These are phyloP conservation scores for Pseudocohnilembus persalinus DNA, from an alignment of 169 alveolate species.

Conservation along the genomic window DNA sequence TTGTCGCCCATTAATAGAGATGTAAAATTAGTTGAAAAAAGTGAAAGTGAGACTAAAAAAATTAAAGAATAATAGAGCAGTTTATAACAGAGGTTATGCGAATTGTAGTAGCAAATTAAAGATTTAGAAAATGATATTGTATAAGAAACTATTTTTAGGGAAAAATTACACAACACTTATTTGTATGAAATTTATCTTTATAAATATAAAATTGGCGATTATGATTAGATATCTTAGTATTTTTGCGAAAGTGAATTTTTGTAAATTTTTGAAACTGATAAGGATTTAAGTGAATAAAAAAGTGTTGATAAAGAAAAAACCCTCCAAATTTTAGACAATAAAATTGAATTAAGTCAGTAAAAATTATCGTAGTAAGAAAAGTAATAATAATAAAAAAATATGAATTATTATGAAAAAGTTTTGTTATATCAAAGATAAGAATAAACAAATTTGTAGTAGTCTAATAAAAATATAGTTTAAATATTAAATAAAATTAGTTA, in stretches of 20 bases:
- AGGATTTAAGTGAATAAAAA: too few species aligned
- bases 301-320: not conserved
- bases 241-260: too few species aligned
- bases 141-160: not conserved
- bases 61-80: too few species aligned
- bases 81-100: not conserved
- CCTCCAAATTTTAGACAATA: not conserved
- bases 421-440: not conserved
- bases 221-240: too few species aligned
- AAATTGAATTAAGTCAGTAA: too few species aligned
- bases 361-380: not conserved
- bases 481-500: not conserved
- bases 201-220: not conserved
- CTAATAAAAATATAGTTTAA: not conserved
- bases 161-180: too few species aligned
- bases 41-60: not conserved
- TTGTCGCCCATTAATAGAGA: not conserved
- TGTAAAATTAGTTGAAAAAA: not conserved
- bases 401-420: not conserved
- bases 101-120: not conserved
- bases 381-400: not conserved
- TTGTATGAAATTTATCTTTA: too few species aligned
- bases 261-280: too few species aligned
- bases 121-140: not conserved
- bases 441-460: too few species aligned